Evolutionary conservation across 169 alveolate genomes (phyloP).

Genomic region (Plasmodium billcollinsi): DNA sequence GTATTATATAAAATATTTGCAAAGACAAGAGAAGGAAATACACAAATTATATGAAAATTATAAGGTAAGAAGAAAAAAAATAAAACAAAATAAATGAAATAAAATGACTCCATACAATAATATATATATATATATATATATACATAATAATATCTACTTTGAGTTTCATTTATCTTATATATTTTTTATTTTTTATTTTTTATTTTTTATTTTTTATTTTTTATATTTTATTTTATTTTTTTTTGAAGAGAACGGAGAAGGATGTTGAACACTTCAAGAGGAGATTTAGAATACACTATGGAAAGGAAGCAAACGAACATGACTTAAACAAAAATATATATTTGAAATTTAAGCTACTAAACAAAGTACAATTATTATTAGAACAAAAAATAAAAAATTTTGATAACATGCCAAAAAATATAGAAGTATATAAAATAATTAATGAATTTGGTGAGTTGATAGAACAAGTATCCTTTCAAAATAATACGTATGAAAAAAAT

Average conservation of each 20-base stretch:
- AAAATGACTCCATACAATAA: background rate
- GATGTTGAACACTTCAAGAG: slow-evolving; percentile 39
- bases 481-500: background rate
- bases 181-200: background rate
- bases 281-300: slow-evolving; percentile 31
- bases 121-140: background rate
- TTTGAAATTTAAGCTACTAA: background rate
- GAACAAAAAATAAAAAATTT: slow-evolving; percentile 43
- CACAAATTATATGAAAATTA: background rate
- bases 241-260: slow-evolving; percentile 12
- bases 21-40: slow-evolving; percentile 11
- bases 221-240: too few relatives aligned
- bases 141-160: background rate
- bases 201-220: background rate
- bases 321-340: slow-evolving; percentile 26
- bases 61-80: slow-evolving; percentile 1
- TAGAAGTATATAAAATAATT: slow-evolving; percentile 21
- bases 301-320: slow-evolving; percentile 6
- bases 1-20: slow-evolving; percentile 26
- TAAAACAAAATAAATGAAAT: background rate
- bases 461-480: background rate
- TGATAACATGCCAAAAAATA: slow-evolving; percentile 1
- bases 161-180: background rate
- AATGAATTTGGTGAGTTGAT: slow-evolving; percentile 6
- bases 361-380: slow-evolving; percentile 8